These are phyloP conservation scores for Dothideomycetes sp. DNA, from an alignment of 2,329 filamentous ascomycete species.

Conservation along the genomic window DNA sequence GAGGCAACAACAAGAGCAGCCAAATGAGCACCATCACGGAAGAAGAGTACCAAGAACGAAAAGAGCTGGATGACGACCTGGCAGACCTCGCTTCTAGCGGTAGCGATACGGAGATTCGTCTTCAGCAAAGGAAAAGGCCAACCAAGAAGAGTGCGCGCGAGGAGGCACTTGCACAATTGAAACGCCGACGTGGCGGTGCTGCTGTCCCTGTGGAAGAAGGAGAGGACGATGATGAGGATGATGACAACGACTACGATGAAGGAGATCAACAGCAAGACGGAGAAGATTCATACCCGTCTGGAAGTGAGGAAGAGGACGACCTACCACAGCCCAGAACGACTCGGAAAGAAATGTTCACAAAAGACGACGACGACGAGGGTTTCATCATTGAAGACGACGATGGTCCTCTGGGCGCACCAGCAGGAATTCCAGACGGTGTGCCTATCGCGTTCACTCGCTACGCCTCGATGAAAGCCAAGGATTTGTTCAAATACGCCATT, in stretches of 20 bases:
- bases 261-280: constrained; percentile 24
- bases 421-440: constrained; percentile 46
- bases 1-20: constrained; percentile 1
- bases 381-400: constrained; percentile 58
- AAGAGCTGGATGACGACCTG: constrained; percentile 35
- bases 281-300: too few species aligned
- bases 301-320: constrained; percentile 17
- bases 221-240: constrained; percentile 21
- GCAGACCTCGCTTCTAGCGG: constrained; percentile 32
- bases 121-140: constrained; percentile 21
- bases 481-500: constrained; percentile 64
- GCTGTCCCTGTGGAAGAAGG: constrained; percentile 17
- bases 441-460: constrained; percentile 62
- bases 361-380: constrained; percentile 49
- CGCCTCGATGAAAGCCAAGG: constrained; percentile 56
- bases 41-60: constrained; percentile 33
- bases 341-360: constrained; percentile 36
- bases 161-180: constrained; percentile 36
- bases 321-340: constrained; percentile 11
- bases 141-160: constrained; percentile 29
- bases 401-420: constrained; percentile 33
- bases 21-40: constrained; percentile 17
- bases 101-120: constrained; percentile 19
- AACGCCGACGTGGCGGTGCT: constrained; percentile 31
- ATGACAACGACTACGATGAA: constrained; percentile 23